Base-by-base conservation (phyloP, 2,329 filamentous ascomycete species). In the Diaporthe caulivora region DNA sequence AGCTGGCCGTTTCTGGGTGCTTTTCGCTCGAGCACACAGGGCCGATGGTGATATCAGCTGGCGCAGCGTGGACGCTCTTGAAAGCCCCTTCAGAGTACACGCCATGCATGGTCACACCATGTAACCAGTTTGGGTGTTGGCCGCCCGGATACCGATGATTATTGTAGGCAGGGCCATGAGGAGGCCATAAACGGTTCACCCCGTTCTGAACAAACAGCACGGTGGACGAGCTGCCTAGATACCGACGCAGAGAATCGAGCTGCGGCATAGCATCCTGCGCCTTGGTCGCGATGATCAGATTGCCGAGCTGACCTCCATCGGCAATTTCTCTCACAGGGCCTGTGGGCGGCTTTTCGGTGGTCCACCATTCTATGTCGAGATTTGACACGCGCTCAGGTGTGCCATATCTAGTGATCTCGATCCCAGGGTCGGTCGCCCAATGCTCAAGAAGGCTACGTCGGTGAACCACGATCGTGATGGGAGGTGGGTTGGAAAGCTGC, bases 141-240 rank as follows among this genome's bases (percentile, higher is more conserved):
- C 77, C 79, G 21, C 72, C 64, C 2, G 80, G 76, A 71, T 85
- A 89, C 24, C 87, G 82, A 70, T 82, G 78, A 2, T 78, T 75
- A 47, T 81, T 80, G 78, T 89, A 90, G 1, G 79, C 73, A 5
- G 77, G 76, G 3, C 88, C 87, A 65, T 86, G 80, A 10, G 88
- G 88, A 31, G 88, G 88, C 88, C 88, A 90, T 21, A 90, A 80
- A 76, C 85, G 87, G 42, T 94, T 95, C 90, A 98, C 93, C 60
- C 96, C 96, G 78, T 98, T 98, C 78, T 98, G 95, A 31, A 94
- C 84, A 78, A 98, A 94, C 17, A 93, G 87, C n/a, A 98, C 90
- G 0, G 94, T 93, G n/a, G 92, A 94, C 4, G 87, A 82, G 3
- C 84, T 81, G 75, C 91, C 87, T 2, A 92, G 87, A 69, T 97